Base-by-base conservation (phyloP, 1,284 basidiomycete species). In the Ganoderma resinaceum region DNA sequence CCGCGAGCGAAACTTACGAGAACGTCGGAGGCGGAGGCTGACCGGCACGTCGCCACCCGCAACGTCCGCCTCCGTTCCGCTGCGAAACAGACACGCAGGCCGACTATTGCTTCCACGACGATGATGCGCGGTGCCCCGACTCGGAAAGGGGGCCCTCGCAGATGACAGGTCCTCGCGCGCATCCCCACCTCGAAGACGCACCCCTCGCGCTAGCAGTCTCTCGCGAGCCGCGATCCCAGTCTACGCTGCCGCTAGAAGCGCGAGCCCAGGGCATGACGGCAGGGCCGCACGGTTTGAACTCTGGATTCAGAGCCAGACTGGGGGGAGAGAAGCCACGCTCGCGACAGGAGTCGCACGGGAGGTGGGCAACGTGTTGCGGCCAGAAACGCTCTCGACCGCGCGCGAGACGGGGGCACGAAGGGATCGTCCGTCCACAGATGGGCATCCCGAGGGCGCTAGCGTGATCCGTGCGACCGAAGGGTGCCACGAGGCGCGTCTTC, bases 1-100 rank as follows among this genome's bases (percentile, higher is more conserved):
- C 53, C 43, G 61, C 33, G 40, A 49, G n/a, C 18, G 20, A 49
- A 62, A 62, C 46, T 62, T 37, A 62, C 61, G 61, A 62, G 61
- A 62, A 29, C 61, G 61, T 62, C 61, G 61, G 61, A 53, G 33
- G 49, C 61, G 61, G 43, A 31, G 18, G 38, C 61, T 62, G 61
- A 46, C 46, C 42, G 61, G n/a, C 8, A 14, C 40, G 40, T 2
- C 40, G 18, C 42, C 16, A 18, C 42, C 42, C 42, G n/a, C 26
- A n/a, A n/a, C n/a, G 23, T 18, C 31, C 42, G 60, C 42, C 29
- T 42, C 40, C 42, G 40, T 26, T 62, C 38, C 31, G 61, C 43
- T 33, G 38, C 29, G 43, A 46, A 5, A 7, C 6, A 5, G 42
- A 42, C 16, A n/a, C 29, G 31, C 33, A 35, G 18, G 55, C 55